Evolutionary conservation across 1,284 basidiomycete species (phyloP), one percentile per base, ranked within the genome.

Genomic region (Moesziomyces sp.): DNA sequence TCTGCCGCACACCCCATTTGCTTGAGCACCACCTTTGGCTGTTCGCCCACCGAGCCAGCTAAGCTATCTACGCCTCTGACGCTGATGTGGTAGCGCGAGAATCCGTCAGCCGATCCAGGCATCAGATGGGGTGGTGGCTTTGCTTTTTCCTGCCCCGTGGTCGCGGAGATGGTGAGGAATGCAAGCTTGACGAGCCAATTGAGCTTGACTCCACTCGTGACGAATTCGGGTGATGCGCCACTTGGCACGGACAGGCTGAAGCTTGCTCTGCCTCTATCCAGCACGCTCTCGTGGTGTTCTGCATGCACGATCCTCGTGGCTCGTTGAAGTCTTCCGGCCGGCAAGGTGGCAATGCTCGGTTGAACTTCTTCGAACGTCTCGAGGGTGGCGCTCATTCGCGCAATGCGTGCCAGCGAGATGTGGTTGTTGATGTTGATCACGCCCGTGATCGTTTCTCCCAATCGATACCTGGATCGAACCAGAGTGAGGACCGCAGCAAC

Each of bases 311-410:
- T 63, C 10, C 58, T 51, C 9, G 81, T 83, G 4, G 60, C 58
- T 18, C 67, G 64, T 49, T 75, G 70, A 52, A 59, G n/a, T n/a
- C 77, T 45, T 7, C 60, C 69, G 0, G 72, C 26, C 0, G 82
- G 81, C 21, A 82, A 59, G 13, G 74, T 73, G 11, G 77, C 67
- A 14, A 83, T 66, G 35, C 47, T 57, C 0, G 80, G 61, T 28
- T 83, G 74, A 13, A 83, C 59, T 26, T 78, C 80, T 59, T 83
- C 82, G 49, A 81, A 68, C n/a, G 75, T 76, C 63, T 83, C 82
- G 23, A 83, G 74, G 9, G 67, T 58, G 0, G 79, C 82, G 30
- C 76, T 74, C 47, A 82, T 52, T 14, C 72, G 65, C 2, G 78
- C 79, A 11, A 83, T 78, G 9, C 79, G 65, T 10, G 82, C 75